A percentile compares a stretch with the other conserved stretches of the same genome.
These are phyloP conservation scores for Aphanomyces stellatus DNA, from an alignment of 352 stramenopile species.

Conservation along the genomic window DNA sequence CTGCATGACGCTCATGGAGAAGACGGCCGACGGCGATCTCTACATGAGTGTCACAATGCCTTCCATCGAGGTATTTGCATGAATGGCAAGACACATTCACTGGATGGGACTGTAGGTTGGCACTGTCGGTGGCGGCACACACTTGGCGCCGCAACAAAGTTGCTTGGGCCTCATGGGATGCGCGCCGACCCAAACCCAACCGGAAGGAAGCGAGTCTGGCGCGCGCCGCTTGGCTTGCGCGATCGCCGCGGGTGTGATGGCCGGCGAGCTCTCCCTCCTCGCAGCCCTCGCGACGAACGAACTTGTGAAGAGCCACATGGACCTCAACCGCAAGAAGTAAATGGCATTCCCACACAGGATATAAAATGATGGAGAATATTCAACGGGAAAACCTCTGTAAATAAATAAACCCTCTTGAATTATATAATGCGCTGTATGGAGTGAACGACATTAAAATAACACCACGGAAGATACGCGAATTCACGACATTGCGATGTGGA, in stretches of 20 bases:
- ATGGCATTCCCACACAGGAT: background rate
- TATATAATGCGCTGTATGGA: too few relatives aligned
- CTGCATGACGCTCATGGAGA: conserved; percentile 88
- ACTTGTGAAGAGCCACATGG: conserved; percentile 85
- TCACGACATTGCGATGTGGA: conserved; percentile 17
- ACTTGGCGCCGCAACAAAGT: conserved; percentile 68
- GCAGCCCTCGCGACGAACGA: conserved; percentile 83
- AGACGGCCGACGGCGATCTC: conserved; percentile 54
- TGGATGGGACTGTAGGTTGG: conserved; percentile 30
- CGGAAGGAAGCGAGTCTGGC: conserved; percentile 56
- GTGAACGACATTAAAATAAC: too few relatives aligned
- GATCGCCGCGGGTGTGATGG: conserved; percentile 68
- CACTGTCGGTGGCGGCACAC: conserved; percentile 86
- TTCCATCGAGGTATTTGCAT: conserved; percentile 60
- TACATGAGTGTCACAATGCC: conserved; percentile 82
- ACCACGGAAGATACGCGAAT: too few relatives aligned
- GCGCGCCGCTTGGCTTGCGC: conserved; percentile 66
- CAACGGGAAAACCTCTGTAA: too few relatives aligned
- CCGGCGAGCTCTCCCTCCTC: conserved; percentile 86
- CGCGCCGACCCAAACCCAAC: conserved; percentile 34
- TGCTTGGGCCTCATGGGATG: conserved; percentile 74
- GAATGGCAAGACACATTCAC: background rate
- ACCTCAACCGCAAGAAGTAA: conserved; percentile 28
- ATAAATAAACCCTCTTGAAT: too few relatives aligned
- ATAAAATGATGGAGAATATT: too few relatives aligned